These are phyloP conservation scores for Fragilaria crotonensis DNA, from an alignment of 108 stramenopile species.

Conservation along the genomic window DNA sequence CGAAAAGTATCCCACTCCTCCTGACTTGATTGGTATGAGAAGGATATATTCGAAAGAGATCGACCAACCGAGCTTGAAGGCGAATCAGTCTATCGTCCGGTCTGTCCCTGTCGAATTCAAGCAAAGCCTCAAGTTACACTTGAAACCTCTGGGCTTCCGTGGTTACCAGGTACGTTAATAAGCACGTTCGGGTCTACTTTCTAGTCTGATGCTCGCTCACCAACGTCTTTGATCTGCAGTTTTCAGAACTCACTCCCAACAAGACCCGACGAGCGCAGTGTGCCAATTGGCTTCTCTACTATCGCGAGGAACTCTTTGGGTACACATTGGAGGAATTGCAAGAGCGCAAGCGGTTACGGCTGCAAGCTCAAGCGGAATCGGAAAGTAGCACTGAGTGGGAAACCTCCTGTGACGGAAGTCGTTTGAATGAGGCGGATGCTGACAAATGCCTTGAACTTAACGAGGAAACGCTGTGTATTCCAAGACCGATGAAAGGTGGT, in stretches of 20 bases:
- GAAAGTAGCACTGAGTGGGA: constrained; percentile 42
- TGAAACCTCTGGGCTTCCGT: constrained; percentile 78
- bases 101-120: constrained; percentile 79
- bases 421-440: no score
- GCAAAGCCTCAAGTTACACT: constrained; percentile 60
- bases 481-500: no score
- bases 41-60: constrained; percentile 80
- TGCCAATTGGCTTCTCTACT: constrained; percentile 87
- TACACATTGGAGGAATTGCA: constrained; percentile 78
- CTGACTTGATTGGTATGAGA: constrained; percentile 90
- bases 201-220: not conserved
- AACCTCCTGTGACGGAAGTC: constrained; percentile 73
- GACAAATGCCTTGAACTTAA: no score
- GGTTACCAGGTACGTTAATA: constrained; percentile 61
- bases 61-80: constrained; percentile 63
- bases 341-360: constrained; percentile 44
- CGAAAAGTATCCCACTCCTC: constrained; percentile 80
- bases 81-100: constrained; percentile 70
- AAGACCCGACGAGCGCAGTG: constrained; percentile 92
- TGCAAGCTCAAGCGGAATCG: constrained; percentile 41
- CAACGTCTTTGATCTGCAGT: constrained; percentile 13
- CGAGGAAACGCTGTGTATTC: no score
- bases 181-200: not conserved
- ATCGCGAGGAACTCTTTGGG: constrained; percentile 81
- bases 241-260: constrained; percentile 91